A percentile compares a stretch with the other conserved stretches of the same genome.
These are phyloP conservation scores for Pseudogymnoascus sp. DNA, from an alignment of 2,329 filamentous ascomycete species.

Conservation along the genomic window DNA sequence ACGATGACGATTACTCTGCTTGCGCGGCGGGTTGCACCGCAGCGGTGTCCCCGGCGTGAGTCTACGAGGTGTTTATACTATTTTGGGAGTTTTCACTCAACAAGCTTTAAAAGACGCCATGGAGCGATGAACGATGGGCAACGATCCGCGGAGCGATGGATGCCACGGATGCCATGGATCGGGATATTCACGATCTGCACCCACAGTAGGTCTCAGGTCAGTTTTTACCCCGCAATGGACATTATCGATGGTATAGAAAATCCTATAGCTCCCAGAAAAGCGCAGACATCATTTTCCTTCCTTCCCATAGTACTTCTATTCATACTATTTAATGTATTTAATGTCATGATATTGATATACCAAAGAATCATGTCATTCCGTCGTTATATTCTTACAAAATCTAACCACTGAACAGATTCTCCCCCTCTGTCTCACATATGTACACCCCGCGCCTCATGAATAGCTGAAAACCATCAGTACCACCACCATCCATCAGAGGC, in stretches of 20 bases:
- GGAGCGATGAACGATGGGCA: too few species aligned
- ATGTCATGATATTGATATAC: neutral
- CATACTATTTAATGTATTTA: neutral
- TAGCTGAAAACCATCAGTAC: neutral
- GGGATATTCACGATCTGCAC: neutral
- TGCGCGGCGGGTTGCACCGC: neutral
- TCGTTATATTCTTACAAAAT: neutral
- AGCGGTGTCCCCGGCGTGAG: neutral
- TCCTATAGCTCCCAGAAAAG: neutral
- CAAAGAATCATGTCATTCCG: neutral
- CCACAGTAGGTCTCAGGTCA: neutral
- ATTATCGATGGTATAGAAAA: neutral
- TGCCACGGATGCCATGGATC: neutral
- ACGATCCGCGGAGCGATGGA: neutral
- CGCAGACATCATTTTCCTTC: neutral
- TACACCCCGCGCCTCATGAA: neutral
- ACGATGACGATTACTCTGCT: neutral
- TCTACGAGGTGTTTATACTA: neutral
- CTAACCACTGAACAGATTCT: neutral
- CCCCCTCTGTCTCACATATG: neutral
- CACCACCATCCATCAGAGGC: neutral
- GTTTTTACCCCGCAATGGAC: neutral
- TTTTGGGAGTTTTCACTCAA: neutral
- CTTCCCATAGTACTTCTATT: neutral
- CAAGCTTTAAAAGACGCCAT: neutral